Percentiles rank a stretch among this genome's conserved stretches.
phyloP scores from a whole-genome alignment of 2,329 filamentous ascomycete species.

The Colletotrichum tropicale region DNA sequence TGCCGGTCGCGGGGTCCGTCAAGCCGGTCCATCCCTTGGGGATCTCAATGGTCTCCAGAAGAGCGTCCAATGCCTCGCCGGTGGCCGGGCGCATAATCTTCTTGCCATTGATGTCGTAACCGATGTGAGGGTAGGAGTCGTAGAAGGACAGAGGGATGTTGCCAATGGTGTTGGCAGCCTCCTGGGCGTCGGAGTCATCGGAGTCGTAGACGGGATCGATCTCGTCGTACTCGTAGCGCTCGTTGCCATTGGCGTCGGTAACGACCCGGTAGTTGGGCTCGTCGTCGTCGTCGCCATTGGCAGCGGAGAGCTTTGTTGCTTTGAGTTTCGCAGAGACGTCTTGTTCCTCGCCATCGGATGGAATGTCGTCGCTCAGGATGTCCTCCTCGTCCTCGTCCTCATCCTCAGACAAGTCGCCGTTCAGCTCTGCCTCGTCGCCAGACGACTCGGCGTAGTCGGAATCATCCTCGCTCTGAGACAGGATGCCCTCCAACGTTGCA shows the following conservation, averaged over 20 bases:
- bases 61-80: conserved; percentile 88
- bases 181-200: conserved; percentile 86
- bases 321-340: conserved; percentile 38
- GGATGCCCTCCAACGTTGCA: conserved; percentile 58
- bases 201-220: conserved; percentile 96
- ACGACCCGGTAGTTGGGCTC: conserved; percentile 60
- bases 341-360: conserved; percentile 40
- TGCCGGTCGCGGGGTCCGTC: conserved; percentile 92
- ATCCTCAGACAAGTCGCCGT: conserved; percentile 45
- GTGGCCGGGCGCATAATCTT: conserved; percentile 96
- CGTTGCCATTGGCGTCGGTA: conserved; percentile 87
- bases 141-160: conserved; percentile 95
- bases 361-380: conserved; percentile 44
- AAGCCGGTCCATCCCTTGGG: conserved; percentile 97
- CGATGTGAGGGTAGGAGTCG: conserved; percentile 96
- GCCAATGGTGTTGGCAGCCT: conserved; percentile 87
- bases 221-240: conserved; percentile 90
- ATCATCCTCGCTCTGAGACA: conserved; percentile 63
- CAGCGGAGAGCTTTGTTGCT: conserved; percentile 27
- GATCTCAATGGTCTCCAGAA: conserved; percentile 95
- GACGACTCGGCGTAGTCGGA: conserved; percentile 56
- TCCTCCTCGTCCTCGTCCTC: conserved; percentile 41
- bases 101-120: conserved; percentile 98
- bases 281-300: conserved; percentile 39
- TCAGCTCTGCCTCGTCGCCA: conserved; percentile 33